Percentiles rank a stretch among this genome's conserved stretches.
These are phyloP conservation scores for Daldinia caldariorum DNA, from an alignment of 495 filamentous ascomycete genomes.

Conservation along the genomic window DNA sequence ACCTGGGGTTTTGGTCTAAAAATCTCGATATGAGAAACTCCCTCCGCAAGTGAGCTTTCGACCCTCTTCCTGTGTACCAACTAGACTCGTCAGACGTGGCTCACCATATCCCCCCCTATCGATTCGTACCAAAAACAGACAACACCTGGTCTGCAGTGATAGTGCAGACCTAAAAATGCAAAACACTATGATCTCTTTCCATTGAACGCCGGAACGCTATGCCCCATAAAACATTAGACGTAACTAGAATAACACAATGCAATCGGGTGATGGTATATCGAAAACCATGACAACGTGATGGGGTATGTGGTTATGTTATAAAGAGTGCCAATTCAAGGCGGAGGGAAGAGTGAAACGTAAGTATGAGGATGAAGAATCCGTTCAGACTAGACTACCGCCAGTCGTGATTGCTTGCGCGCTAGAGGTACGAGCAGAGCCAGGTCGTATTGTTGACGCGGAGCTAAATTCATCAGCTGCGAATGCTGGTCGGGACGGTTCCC, in stretches of 20 bases:
- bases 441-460: slow-evolving; percentile 53
- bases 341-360: slow-evolving; percentile 31
- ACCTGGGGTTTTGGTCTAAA: slow-evolving; percentile 37
- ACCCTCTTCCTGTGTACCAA: slow-evolving; percentile 12
- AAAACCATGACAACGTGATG: slow-evolving; percentile 30
- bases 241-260: slow-evolving; percentile 35
- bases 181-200: slow-evolving; percentile 33
- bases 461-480: slow-evolving; percentile 54
- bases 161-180: slow-evolving; percentile 34
- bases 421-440: slow-evolving; percentile 55
- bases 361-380: slow-evolving; percentile 40
- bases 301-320: slow-evolving; percentile 34
- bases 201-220: slow-evolving; percentile 45
- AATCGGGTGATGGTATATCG: slow-evolving; percentile 34
- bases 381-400: slow-evolving; percentile 59
- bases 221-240: slow-evolving; percentile 41
- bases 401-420: slow-evolving; percentile 62
- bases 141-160: slow-evolving; percentile 10
- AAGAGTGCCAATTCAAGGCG: slow-evolving; percentile 27
- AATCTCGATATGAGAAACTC: slow-evolving; percentile 40
- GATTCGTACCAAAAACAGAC: slow-evolving; percentile 17
- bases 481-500: slow-evolving; percentile 55
- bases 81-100: slow-evolving; percentile 12
- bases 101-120: slow-evolving; percentile 11
- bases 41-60: slow-evolving; percentile 32